Percentiles rank a stretch among this genome's conserved stretches.
These are phyloP conservation scores for Paulinella micropora DNA, from an alignment of 78 protist species.

Conservation along the genomic window DNA sequence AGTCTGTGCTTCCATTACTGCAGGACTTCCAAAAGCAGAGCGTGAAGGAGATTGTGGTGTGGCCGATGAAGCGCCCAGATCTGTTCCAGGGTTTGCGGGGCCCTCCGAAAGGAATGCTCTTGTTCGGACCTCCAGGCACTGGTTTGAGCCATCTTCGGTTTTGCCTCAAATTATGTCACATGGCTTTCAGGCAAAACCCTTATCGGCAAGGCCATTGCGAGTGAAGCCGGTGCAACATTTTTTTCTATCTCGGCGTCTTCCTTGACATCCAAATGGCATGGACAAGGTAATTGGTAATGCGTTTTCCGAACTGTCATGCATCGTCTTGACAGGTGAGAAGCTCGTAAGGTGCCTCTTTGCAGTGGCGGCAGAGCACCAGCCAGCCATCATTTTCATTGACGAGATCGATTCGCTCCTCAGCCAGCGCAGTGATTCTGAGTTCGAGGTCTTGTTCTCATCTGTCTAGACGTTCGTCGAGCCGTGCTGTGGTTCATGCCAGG, in stretches of 20 bases:
- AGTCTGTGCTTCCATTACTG: no score
- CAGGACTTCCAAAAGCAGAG: background rate
- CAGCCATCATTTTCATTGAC: constrained; percentile 56
- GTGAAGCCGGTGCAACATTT: constrained; percentile 33
- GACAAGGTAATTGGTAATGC: no score
- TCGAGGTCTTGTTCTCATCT: background rate
- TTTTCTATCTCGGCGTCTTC: constrained; percentile 39
- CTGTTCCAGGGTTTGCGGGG: constrained; percentile 32
- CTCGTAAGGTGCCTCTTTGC: background rate
- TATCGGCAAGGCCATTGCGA: constrained; percentile 40
- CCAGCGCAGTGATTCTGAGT: background rate
- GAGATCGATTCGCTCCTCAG: constrained; percentile 61
- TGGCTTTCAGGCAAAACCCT: constrained; percentile 19
- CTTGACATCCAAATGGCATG: constrained; percentile 40
- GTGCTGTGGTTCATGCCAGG: no score
- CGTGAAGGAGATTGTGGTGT: background rate
- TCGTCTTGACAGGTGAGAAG: no score
- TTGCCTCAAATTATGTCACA: background rate
- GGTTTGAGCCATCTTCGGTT: background rate
- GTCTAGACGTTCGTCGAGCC: no score
- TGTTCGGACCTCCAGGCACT: constrained; percentile 45
- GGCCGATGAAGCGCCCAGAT: constrained; percentile 46
- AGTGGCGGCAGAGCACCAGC: constrained; percentile 27
- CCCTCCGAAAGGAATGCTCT: constrained; percentile 36
- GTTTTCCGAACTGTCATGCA: no score